Base-by-base conservation (phyloP, 2,329 filamentous ascomycete genomes). In the Helminthosporium solani region DNA sequence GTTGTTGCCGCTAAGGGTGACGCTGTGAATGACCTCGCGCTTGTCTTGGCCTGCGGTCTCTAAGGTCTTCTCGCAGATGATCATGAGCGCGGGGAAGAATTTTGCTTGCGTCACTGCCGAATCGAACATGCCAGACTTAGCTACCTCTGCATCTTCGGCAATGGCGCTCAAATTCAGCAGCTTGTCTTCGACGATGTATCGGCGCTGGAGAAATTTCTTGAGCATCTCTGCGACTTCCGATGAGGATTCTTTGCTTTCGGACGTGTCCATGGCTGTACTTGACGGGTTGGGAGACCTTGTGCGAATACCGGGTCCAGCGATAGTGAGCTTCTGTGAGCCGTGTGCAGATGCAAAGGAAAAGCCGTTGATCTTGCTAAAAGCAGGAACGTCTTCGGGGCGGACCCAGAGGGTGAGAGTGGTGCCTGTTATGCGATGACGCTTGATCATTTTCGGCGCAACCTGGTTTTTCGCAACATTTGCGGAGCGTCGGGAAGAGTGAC, bases 71-170 rank as follows among this genome's bases (percentile, higher is more conserved):
- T 95, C 85, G 66, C 88, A 90, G 37, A 96, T 84, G 48, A 83
- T 84, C 88, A 97, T 95, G 51, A 97, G 78, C 1, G 88, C 92
- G 42, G 88, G 88, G 73, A 97, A 96, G 52, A 96, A 88, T 68
- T 96, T 99, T 53, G 87, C 81, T 36, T 87, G 84, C 1, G 84
- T 85, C 3, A 85, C 83, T 47, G 80, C 81, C 48, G 76, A 82
- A 51, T 83, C 80, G 66, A 95, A 90, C 61, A 92, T 87, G 30
- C 88, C 88, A 70, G 90, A 84, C 33, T 80, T 77, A 43, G 84
- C 76, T 3, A 97, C 79, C 47, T 85, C 81, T 2, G 82, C 73
- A 60, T 97, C 92, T 38, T 80, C 75, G 25, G 81, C 85, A 8
- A 97, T 81, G 1, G 80, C 77, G n/a, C 89, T 90, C 8, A 99